Evolutionary conservation across 192 early-diverging fungal genomes (phyloP), one percentile per base, ranked within the genome.

Genomic region (Dissophora ornata): DNA sequence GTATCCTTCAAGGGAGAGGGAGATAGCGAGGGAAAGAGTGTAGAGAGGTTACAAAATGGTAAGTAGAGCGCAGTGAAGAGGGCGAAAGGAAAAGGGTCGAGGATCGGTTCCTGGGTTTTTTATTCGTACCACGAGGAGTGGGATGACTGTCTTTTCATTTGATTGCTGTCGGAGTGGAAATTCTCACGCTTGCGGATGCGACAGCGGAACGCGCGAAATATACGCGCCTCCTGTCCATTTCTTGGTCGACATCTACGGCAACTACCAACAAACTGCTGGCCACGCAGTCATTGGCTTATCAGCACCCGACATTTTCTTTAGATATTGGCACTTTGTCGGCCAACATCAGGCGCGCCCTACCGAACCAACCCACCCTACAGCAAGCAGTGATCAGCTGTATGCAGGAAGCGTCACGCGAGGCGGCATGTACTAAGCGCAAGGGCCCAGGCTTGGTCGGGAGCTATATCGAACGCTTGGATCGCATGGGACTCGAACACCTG

Each of bases 381-480:
- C 42, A 59, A 0, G 41, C 24, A 25, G 25, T 46, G 3, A 59
- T 29, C 25, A 1, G 22, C 12, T 21, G 12, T 29, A 5, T 18
- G 11, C 2, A 4, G 29, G 25, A 45, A 8, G 57, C 57, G 1
- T 22, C 42, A 28, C 12, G 57, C 7, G 57, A 59, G 57, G 57
- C 57, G 18, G 42, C 57, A 46, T 22, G 57, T 16, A n/a, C 46
- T 25, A 59, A 59, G 38, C 22, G 57, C 15, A 7, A 45, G 57
- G 57, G 25, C 13, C 38, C 44, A 42, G 15, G 12, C 2, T 40
- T 59, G 40, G 46, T 59, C 30, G 57, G 57, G 25, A 26, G 19
- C 3, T 59, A 59, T 19, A 46, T 59, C 12, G 57, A 59, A 59
- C 29, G 26, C 42, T 46, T 59, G 44, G 57, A 18, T 42, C 3